These are phyloP conservation scores for Rutstroemia sydowiana DNA, from an alignment of 2,329 filamentous ascomycete species.

Conservation along the genomic window DNA sequence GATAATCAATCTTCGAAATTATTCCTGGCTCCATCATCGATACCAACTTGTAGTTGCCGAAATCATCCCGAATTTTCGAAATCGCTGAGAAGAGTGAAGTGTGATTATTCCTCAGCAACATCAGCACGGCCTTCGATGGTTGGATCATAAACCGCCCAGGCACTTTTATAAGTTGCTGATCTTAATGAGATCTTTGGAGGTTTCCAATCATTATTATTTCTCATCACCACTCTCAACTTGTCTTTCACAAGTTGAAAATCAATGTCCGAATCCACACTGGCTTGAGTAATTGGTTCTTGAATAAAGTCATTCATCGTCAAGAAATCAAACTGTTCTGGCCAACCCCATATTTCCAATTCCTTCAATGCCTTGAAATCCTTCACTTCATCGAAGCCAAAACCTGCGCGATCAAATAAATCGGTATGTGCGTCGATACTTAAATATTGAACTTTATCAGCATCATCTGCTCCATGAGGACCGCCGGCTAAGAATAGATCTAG, in stretches of 20 bases:
- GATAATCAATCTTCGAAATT: too few species aligned
- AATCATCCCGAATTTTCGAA: too few species aligned
- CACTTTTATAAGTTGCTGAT: too few species aligned
- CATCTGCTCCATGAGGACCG: conserved; percentile 10
- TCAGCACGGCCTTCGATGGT: too few species aligned
- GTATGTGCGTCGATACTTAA: conserved; percentile 13
- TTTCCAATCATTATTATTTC: neutral
- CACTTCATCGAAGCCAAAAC: neutral
- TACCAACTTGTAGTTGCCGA: too few species aligned
- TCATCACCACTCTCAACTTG: neutral
- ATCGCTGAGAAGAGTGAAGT: too few species aligned
- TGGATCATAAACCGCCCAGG: too few species aligned
- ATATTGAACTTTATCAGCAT: conserved; percentile 15
- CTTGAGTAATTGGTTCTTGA: too few species aligned
- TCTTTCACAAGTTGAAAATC: neutral
- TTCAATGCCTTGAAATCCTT: neutral
- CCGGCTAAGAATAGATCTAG: conserved; percentile 18
- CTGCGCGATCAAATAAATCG: neutral
- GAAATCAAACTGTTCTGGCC: too few species aligned
- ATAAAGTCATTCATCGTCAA: too few species aligned
- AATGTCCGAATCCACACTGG: neutral
- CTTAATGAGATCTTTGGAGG: neutral
- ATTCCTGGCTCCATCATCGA: too few species aligned
- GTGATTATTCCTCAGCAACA: too few species aligned
- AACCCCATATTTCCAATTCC: neutral